These are phyloP conservation scores for Fusarium redolens DNA, from an alignment of 2,329 filamentous ascomycete genomes.

Conservation along the genomic window DNA sequence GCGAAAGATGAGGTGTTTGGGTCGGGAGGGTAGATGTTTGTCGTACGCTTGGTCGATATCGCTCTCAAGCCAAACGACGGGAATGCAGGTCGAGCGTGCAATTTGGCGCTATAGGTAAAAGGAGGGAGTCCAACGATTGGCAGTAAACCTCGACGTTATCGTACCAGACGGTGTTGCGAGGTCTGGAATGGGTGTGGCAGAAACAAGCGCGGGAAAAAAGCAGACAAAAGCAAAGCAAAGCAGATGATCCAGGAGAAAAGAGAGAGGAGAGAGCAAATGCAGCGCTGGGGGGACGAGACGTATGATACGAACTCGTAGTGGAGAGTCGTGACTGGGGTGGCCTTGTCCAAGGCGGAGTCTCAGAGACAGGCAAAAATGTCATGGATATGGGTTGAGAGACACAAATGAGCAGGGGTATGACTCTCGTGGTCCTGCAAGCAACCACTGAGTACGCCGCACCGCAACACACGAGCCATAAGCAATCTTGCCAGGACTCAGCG, in stretches of 20 bases:
- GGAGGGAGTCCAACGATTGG: slow-evolving; percentile 37
- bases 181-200: slow-evolving; percentile 46
- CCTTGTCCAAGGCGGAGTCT: slow-evolving; percentile 36
- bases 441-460: slow-evolving; percentile 26
- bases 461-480: slow-evolving; percentile 18
- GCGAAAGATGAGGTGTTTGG: slow-evolving; percentile 8
- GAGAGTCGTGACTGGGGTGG: slow-evolving; percentile 28
- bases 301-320: slow-evolving; percentile 32
- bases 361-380: slow-evolving; percentile 31
- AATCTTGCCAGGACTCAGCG: slow-evolving; percentile 19
- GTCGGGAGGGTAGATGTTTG: slow-evolving; percentile 8
- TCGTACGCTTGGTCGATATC: slow-evolving; percentile 26
- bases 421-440: slow-evolving; percentile 33
- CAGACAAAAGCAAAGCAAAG: slow-evolving; percentile 24
- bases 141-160: slow-evolving; percentile 45
- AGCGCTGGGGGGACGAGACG: slow-evolving; percentile 31
- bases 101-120: slow-evolving; percentile 34
- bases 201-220: slow-evolving; percentile 38
- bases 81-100: slow-evolving; percentile 30
- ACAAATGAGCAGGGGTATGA: slow-evolving; percentile 33
- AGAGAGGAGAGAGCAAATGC: slow-evolving; percentile 32
- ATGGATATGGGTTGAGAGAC: slow-evolving; percentile 29
- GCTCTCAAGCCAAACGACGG: slow-evolving; percentile 32
- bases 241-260: slow-evolving; percentile 30
- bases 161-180: slow-evolving; percentile 50